Evolutionary conservation across 257 asterid species (phyloP), one percentile per base, ranked within the genome.

Genomic region (Scutellaria minor): DNA sequence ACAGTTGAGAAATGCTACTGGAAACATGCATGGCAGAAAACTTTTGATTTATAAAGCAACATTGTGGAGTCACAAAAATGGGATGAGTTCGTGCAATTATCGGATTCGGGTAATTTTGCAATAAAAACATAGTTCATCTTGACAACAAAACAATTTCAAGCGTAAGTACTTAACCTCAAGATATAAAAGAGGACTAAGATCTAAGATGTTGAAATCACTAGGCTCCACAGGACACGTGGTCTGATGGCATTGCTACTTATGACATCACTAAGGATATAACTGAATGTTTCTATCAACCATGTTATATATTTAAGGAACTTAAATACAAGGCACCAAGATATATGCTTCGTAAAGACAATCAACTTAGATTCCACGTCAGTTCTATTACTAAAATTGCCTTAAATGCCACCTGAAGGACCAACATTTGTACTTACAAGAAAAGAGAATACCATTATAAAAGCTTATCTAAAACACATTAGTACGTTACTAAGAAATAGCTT

Each of bases 111-210:
- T 40, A 62, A 5, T 44, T 42, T 41, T 63, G 31, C n/a, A 63
- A 62, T 15, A 41, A 59, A 8, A 37, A n/a, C 5, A 62, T 24
- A 24, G 52, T 62, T 35, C 64, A 60, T 37, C 66, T 60, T n/a
- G 24, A 60, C 6, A 57, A 11, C 12, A 39, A 39, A 9, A 39
- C 66, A 37, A 13, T 60, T 37, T 60, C 65, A 20, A 42, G 6
- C 40, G 18, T 42, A 4, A 63, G 12, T 24, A 24, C 27, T 24
- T 24, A 24, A 24, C 27, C 2, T 37, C 0, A 13, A 18, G 39
- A 54, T 12, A 54, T 9, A 54, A 54, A 18, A 15, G 60, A 54
- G 60, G 22, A 20, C 39, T 7, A 9, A 20, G 60, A 9, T 11
- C n/a, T 20, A 20, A 20, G 60, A 20, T 54, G 22, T 18, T 50